These are phyloP conservation scores for Capsicum chinense DNA, from an alignment of 257 asterid species.

Conservation along the genomic window DNA sequence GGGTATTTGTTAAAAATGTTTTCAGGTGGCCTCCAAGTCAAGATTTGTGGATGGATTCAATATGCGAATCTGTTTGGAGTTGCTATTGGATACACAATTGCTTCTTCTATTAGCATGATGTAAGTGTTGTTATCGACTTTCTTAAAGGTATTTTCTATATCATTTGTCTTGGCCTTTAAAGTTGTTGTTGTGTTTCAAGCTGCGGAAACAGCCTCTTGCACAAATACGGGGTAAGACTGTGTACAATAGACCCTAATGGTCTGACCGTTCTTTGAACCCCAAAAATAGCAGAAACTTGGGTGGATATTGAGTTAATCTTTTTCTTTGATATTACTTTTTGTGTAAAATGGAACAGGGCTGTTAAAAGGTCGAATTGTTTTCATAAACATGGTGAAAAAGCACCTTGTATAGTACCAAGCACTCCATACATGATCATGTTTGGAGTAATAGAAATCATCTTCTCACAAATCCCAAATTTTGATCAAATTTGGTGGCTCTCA, in stretches of 20 bases:
- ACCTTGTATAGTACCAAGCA: slow-evolving; percentile 52
- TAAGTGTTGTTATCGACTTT: slow-evolving; percentile 49
- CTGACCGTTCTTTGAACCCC: too few relatives aligned
- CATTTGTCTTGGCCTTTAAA: background rate
- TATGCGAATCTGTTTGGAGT: slow-evolving; percentile 86
- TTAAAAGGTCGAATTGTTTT: slow-evolving; percentile 53
- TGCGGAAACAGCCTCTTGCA: too few relatives aligned
- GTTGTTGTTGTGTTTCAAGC: too few relatives aligned
- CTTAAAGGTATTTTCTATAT: slow-evolving; percentile 49
- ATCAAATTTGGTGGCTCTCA: slow-evolving; percentile 63
- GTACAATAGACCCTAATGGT: too few relatives aligned
- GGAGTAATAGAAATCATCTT: slow-evolving; percentile 50
- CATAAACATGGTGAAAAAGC: slow-evolving; percentile 46
- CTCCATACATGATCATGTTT: slow-evolving; percentile 57
- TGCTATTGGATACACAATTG: slow-evolving; percentile 91
- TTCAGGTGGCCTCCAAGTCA: slow-evolving; percentile 83
- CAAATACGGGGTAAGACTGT: too few relatives aligned
- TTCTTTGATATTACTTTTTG: background rate
- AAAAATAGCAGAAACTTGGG: background rate
- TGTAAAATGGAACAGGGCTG: slow-evolving; percentile 45
- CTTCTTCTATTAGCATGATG: slow-evolving; percentile 72
- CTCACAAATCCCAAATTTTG: slow-evolving; percentile 61
- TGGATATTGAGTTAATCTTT: slow-evolving; percentile 33
- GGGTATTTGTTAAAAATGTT: background rate
- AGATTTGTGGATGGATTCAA: slow-evolving; percentile 90